Conservation (phyloP, 306 rosid genomes). For the Gillenia trifoliata region DNA sequence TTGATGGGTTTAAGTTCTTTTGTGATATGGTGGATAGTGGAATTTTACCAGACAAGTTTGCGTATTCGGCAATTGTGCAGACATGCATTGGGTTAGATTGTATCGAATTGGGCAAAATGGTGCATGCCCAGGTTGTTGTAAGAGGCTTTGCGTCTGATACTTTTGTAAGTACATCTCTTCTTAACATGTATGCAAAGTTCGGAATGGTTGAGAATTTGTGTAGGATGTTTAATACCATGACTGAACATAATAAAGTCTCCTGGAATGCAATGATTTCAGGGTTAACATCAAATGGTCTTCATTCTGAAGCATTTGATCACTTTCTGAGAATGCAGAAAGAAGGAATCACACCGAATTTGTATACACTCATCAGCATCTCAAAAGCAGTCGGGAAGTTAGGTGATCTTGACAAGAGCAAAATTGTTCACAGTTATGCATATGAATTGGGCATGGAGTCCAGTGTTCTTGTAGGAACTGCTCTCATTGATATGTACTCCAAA, state of each 20-base stretch:
- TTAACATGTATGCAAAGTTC: conserved; percentile 74
- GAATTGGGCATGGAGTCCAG: conserved; percentile 44
- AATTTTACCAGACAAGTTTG: conserved; percentile 52
- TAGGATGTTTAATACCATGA: conserved; percentile 50
- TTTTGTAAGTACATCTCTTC: conserved; percentile 60
- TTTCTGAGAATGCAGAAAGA: conserved; percentile 45
- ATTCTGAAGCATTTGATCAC: conserved; percentile 49
- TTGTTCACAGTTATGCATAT: conserved; percentile 46
- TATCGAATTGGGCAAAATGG: conserved; percentile 43
- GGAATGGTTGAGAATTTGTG: conserved; percentile 42
- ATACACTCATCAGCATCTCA: conserved; percentile 52
- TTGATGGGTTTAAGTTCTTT: conserved; percentile 47
- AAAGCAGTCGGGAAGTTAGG: conserved; percentile 54
- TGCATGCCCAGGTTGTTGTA: conserved; percentile 58
- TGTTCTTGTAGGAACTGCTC: conserved; percentile 60
- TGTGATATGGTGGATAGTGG: conserved; percentile 50
- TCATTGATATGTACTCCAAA: conserved; percentile 65
- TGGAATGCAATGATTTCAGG: conserved; percentile 84
- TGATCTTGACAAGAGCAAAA: conserved; percentile 43
- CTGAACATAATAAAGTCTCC: conserved; percentile 46
- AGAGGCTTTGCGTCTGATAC: conserved; percentile 52
- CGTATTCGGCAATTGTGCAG: conserved; percentile 55
- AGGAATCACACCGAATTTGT: conserved; percentile 37
- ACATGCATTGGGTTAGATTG: conserved; percentile 53
- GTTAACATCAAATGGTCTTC: conserved; percentile 39